Conservation (phyloP, 306 rosid species). For the Citrullus colocynthis region DNA sequence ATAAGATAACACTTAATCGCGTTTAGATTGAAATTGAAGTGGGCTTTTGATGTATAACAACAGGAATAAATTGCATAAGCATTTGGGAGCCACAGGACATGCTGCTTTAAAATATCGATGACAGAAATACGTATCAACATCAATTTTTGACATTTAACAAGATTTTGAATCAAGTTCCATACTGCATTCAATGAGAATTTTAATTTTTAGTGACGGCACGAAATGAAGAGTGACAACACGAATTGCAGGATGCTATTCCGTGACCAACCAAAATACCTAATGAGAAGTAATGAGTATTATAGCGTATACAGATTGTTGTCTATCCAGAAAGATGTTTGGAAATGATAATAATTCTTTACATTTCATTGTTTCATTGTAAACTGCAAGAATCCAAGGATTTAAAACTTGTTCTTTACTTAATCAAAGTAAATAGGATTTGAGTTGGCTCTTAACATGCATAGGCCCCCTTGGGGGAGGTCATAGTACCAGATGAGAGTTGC, state of each 20-base stretch:
- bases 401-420: background rate
- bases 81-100: conserved; percentile 79
- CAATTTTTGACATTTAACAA: background rate
- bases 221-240: background rate
- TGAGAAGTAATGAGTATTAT: background rate
- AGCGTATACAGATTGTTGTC: background rate
- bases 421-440: background rate
- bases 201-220: background rate
- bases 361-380: background rate
- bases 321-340: background rate
- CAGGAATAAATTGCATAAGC: conserved; percentile 72
- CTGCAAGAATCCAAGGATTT: background rate
- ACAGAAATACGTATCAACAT: background rate
- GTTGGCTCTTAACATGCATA: background rate
- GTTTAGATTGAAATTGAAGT: conserved; percentile 4
- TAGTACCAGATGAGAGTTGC: background rate
- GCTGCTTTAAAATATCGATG: conserved; percentile 35
- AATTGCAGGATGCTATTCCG: background rate
- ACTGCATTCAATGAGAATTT: background rate
- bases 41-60: background rate
- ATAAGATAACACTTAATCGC: background rate
- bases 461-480: background rate
- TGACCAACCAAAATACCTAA: background rate
- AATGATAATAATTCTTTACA: background rate
- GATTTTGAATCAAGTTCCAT: background rate